Percentiles rank a stretch among this genome's conserved stretches.
Conservation (phyloP, 352 stramenopile species). For the Phytopythium oedochilum region DNA sequence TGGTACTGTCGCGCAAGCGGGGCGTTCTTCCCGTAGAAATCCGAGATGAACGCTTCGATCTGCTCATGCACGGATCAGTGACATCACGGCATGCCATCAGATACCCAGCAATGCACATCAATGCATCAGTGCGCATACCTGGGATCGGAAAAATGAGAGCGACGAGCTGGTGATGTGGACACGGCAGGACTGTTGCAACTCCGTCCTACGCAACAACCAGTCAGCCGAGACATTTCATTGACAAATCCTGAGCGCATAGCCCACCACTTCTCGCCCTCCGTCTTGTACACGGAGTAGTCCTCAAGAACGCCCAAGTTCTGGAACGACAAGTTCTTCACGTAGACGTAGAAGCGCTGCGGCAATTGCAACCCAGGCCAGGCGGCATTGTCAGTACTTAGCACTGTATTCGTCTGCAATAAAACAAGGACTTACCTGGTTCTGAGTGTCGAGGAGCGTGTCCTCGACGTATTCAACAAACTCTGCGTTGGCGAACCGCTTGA, state of each 20-base stretch:
- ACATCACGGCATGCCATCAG: background rate
- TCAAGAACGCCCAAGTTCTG: conserved; percentile 63
- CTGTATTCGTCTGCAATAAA: too few relatives aligned
- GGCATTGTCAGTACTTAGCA: too few relatives aligned
- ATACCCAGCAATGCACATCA: background rate
- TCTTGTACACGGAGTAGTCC: conserved; percentile 60
- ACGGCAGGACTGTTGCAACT: conserved; percentile 59
- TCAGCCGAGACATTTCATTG: background rate
- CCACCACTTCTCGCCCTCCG: conserved; percentile 18
- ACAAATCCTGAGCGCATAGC: background rate
- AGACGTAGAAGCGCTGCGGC: conserved; percentile 70
- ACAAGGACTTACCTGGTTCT: conserved; percentile 51
- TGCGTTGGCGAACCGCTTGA: conserved; percentile 69
- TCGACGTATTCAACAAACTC: conserved; percentile 79
- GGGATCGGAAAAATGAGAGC: conserved; percentile 70
- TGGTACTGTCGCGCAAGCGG: conserved; percentile 57
- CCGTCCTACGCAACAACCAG: too few relatives aligned
- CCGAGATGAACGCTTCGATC: conserved; percentile 73
- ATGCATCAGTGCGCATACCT: conserved; percentile 16
- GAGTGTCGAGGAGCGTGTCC: conserved; percentile 67
- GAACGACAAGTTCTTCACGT: conserved; percentile 71
- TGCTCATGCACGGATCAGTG: conserved; percentile 7
- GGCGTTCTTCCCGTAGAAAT: conserved; percentile 62
- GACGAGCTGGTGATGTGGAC: conserved; percentile 71
- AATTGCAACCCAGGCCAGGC: background rate